Percentiles rank a stretch among this genome's conserved stretches.
Conservation (phyloP, 306 rosid genomes). For the Hippophae tibetana region DNA sequence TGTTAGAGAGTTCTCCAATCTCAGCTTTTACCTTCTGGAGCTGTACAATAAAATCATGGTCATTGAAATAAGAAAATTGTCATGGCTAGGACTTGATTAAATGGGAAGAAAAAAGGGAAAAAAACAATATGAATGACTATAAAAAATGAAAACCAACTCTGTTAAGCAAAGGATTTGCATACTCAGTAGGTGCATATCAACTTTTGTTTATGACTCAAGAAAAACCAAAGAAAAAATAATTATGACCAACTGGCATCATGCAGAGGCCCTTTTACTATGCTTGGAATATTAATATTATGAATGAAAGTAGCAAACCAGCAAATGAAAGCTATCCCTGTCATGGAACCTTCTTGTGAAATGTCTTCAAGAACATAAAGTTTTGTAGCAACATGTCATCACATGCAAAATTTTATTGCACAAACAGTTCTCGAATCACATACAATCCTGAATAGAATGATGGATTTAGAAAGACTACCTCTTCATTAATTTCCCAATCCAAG, state of each 20-base stretch:
- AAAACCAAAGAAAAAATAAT: neutral
- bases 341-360: neutral
- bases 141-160: slow-evolving; percentile 3
- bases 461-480: slow-evolving; percentile 55
- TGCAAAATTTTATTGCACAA: neutral
- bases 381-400: neutral
- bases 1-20: slow-evolving; percentile 64
- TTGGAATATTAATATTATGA: neutral
- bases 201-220: neutral
- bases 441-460: slow-evolving; percentile 2
- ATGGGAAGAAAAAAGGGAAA: neutral
- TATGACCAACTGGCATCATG: no score
- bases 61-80: slow-evolving; percentile 18
- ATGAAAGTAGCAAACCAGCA: neutral
- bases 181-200: neutral
- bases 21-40: slow-evolving; percentile 70
- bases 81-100: neutral
- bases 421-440: slow-evolving; percentile 5
- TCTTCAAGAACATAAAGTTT: no score
- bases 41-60: slow-evolving; percentile 28
- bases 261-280: no score
- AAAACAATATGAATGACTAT: neutral
- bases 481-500: slow-evolving; percentile 94
- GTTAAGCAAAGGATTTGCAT: slow-evolving; percentile 1
- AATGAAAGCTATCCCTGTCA: neutral